phyloP scores from a whole-genome alignment of 768 basidiomycete species.

The Termitomyces sp. region DNA sequence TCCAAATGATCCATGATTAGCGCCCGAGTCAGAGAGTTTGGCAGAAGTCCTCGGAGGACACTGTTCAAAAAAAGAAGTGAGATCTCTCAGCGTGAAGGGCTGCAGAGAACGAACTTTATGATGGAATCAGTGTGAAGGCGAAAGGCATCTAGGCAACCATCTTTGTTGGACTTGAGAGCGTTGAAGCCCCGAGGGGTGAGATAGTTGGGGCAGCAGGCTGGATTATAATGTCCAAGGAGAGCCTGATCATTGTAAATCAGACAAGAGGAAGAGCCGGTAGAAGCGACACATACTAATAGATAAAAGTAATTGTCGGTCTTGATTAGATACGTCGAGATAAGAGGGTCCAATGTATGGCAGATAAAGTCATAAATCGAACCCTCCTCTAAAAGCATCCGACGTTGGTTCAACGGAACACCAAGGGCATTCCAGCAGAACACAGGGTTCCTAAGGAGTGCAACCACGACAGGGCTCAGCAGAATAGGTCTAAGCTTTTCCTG shows the following conservation, averaged over 20 bases:
- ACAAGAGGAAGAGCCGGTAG: background rate
- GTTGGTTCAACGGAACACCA: constrained; percentile 70
- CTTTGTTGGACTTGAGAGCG: constrained; percentile 42
- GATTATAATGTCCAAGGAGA: constrained; percentile 51
- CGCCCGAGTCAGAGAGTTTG: constrained; percentile 49
- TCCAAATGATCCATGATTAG: constrained; percentile 73
- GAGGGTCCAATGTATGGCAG: constrained; percentile 44
- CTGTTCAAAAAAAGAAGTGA: constrained; percentile 11
- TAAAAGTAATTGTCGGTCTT: constrained; percentile 68
- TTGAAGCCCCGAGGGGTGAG: constrained; percentile 58
- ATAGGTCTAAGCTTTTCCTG: constrained; percentile 51
- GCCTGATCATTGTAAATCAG: constrained; percentile 17
- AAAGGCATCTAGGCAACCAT: constrained; percentile 44
- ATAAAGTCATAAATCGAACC: constrained; percentile 46
- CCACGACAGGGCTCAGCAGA: constrained; percentile 51
- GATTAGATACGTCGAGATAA: constrained; percentile 40
- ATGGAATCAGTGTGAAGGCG: constrained; percentile 71
- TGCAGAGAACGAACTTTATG: constrained; percentile 40
- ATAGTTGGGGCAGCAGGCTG: constrained; percentile 56
- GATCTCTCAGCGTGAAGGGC: background rate
- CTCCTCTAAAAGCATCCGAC: constrained; percentile 51
- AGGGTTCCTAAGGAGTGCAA: constrained; percentile 47
- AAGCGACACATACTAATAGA: constrained; percentile 33
- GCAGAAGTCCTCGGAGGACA: constrained; percentile 26
- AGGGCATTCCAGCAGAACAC: constrained; percentile 74